Evolutionary conservation across 352 stramenopile genomes (phyloP), one percentile per base, ranked within the genome.

Genomic region (Aphanomyces astaci): DNA sequence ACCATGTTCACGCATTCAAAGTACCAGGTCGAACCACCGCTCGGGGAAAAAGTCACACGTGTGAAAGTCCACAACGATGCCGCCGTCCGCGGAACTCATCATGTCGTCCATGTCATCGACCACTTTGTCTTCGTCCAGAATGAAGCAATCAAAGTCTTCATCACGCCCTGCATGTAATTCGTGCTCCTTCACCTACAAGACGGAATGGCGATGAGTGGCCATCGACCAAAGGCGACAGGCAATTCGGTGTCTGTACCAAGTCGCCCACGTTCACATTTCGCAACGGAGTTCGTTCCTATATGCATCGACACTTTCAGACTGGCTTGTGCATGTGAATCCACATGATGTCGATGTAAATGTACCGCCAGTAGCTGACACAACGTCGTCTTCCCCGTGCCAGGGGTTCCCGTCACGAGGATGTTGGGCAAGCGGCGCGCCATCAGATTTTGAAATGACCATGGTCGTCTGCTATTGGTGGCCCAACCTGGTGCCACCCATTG

Each of bases 11-110:
- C n/a, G n/a, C n/a, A n/a, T n/a, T n/a, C n/a, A 28, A 33, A 32
- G 36, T 53, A 69, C 84, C 33, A 98, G 78, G 76, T 98, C 94
- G 73, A 98, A 98, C 91, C 92, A 98, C 65, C 95, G 85, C 78
- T 99, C 96, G 2, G 96, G 96, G 75, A 99, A 99, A 60, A 99
- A 95, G 71, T 99, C 95, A 74, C 92, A 98, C 40, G 91, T 93
- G 81, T 99, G 96, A 81, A 98, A 99, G 78, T 99, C 96, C 39
- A 98, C 87, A 28, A 99, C 79, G 52, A 95, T 77, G 45, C 90
- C 92, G 45, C 92, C 92, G 49, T 90, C 79, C n/a, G 72, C 67
- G 2, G 40, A 59, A 36, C 63, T 64, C 84, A 98, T 87, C 45
- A 95, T 78, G 13, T 90, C 83, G 75, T 99, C 95, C 77, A 99